Evolutionary conservation across 2,329 filamentous ascomycete species (phyloP), one percentile per base, ranked within the genome.

Genomic region (Venturia nashicola): DNA sequence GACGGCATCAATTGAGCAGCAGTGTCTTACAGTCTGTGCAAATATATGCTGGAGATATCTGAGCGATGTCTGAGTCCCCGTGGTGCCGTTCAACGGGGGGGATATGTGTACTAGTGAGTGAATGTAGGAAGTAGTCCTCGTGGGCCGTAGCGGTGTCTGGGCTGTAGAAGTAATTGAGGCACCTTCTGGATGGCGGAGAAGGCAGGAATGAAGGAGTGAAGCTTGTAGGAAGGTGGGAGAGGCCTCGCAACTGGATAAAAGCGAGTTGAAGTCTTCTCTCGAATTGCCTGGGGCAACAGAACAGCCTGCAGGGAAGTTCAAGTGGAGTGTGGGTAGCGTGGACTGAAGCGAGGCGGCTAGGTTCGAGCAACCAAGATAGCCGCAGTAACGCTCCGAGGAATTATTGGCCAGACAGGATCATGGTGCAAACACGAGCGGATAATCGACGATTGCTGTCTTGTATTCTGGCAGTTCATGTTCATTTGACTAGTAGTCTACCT

Each of bases 101-200:
- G 36, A 42, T 60, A 60, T 60, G 51, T 32, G 51, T 57, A 18
- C 51, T 57, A 57, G 51, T 57, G 51, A 57, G 51, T 57, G 48
- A 36, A 55, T 55, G 48, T 11, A 27, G 46, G 27, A 20, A 32
- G 27, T 34, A 39, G 2, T 60, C 39, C 9, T 43, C 59, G 42
- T 42, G 42, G 27, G 18, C 4, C 18, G 8, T 18, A 1, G 6
- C 12, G 32, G 57, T 60, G 39, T 42, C 39, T 27, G 59, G 12
- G 59, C 3, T 7, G 36, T 6, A 1, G 3, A 16, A 3, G 7
- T 57, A 36, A 9, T 57, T 42, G 18, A 16, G 59, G 59, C 23
- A 43, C 59, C 59, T 60, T 60, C 59, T 60, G 32, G 36, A 44
- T 60, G 59, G 42, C 59, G 59, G 59, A 60, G 59, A 60, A 60